Conservation (phyloP, 805 yeast genomes). For the Candida boidinii region DNA sequence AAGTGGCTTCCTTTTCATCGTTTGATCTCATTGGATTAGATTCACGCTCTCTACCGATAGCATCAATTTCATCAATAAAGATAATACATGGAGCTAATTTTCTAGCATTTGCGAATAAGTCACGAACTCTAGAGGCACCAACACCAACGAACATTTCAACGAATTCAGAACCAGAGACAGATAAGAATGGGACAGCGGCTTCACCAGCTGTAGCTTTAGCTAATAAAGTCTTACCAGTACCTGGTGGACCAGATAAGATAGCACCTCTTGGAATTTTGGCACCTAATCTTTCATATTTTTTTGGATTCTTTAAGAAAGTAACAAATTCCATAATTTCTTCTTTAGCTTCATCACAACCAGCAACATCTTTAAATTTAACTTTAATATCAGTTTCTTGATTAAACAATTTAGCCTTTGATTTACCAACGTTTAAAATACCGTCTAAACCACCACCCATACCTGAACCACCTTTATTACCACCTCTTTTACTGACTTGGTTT, state of each 20-base stretch:
- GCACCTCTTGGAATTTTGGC: slow-evolving; percentile 97
- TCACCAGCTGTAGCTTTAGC: slow-evolving; percentile 97
- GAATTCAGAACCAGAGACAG: slow-evolving; percentile 90
- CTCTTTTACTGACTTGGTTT: slow-evolving; percentile 17
- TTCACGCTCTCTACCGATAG: slow-evolving; percentile 73
- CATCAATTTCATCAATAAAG: slow-evolving; percentile 92
- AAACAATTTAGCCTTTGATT: slow-evolving; percentile 81
- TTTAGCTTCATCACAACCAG: slow-evolving; percentile 92
- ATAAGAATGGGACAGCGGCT: slow-evolving; percentile 87
- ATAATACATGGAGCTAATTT: slow-evolving; percentile 86
- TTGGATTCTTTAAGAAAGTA: slow-evolving; percentile 76
- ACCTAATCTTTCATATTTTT: slow-evolving; percentile 77
- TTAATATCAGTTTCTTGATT: slow-evolving; percentile 80
- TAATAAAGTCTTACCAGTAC: slow-evolving; percentile 89
- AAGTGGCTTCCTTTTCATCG: slow-evolving; percentile 89
- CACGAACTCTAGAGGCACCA: slow-evolving; percentile 93
- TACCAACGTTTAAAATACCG: slow-evolving; percentile 78
- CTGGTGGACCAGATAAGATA: slow-evolving; percentile 89
- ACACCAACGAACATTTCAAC: slow-evolving; percentile 98
- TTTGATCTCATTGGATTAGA: slow-evolving; percentile 76
- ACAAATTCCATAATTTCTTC: slow-evolving; percentile 96
- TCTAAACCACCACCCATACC: slow-evolving; percentile 71
- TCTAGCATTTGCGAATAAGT: slow-evolving; percentile 81
- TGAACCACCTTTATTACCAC: slow-evolving; percentile 42
- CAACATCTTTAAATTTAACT: slow-evolving; percentile 80